These are phyloP conservation scores for Peterozyma xylosa DNA, from an alignment of 805 yeast species.

Conservation along the genomic window DNA sequence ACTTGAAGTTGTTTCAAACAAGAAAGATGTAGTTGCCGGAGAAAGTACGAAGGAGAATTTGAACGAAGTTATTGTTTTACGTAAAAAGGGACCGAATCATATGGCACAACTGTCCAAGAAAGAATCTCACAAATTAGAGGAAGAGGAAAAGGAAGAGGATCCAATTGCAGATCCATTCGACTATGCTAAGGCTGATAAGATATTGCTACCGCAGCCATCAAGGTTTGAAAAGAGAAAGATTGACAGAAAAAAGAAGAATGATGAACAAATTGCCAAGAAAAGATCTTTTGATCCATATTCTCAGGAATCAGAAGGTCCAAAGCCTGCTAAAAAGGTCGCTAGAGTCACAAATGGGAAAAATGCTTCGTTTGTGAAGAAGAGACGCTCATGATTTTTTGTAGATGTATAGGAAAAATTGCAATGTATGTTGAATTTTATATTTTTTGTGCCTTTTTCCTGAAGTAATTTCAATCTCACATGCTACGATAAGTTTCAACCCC, in stretches of 20 bases:
- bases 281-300: slow-evolving; percentile 10
- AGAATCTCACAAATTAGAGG: slow-evolving; percentile 13
- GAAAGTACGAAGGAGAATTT: slow-evolving; percentile 16
- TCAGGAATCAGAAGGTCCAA: slow-evolving; percentile 40
- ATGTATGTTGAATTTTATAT: too few relatives aligned
- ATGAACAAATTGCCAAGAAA: slow-evolving; percentile 5
- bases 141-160: slow-evolving; percentile 20
- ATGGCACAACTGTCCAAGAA: slow-evolving; percentile 10
- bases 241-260: slow-evolving; percentile 1
- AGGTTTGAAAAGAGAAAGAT: not conserved
- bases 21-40: slow-evolving; percentile 13
- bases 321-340: slow-evolving; percentile 35
- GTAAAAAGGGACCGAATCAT: slow-evolving; percentile 15
- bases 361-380: slow-evolving; percentile 20
- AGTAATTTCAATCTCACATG: too few relatives aligned
- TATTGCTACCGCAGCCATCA: slow-evolving; percentile 9
- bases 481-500: too few relatives aligned
- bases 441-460: too few relatives aligned
- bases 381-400: not conserved
- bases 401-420: too few relatives aligned
- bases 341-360: slow-evolving; percentile 27
- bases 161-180: slow-evolving; percentile 14
- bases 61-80: slow-evolving; percentile 22
- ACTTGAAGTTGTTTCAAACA: slow-evolving; percentile 12
- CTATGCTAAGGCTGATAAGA: slow-evolving; percentile 14